Percentiles rank a stretch among this genome's conserved stretches.
phyloP scores from a whole-genome alignment of 345 rosid genomes.

The Eucalyptus brandiana region DNA sequence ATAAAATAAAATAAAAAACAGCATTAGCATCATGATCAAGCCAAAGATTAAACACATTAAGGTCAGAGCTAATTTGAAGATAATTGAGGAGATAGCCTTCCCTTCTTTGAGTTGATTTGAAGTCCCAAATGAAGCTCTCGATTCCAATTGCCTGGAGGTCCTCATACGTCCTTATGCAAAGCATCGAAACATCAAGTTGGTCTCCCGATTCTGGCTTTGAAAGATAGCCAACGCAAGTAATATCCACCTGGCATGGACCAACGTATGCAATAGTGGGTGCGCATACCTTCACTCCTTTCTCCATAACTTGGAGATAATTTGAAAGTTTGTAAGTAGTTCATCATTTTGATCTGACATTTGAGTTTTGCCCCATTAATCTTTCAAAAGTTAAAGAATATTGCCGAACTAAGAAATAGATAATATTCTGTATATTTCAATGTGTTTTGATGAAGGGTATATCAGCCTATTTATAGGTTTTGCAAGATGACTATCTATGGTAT shows the following conservation, averaged over 20 bases:
- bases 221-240: background rate
- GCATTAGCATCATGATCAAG: background rate
- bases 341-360: background rate
- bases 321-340: background rate
- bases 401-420: no score
- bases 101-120: background rate
- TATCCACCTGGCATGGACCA: background rate
- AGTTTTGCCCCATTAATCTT: background rate
- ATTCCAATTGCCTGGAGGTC: background rate
- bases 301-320: background rate
- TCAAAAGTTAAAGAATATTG: no score
- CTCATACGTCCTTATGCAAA: background rate
- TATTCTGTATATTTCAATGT: no score
- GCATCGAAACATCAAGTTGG: background rate
- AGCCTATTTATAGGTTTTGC: no score
- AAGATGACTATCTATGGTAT: no score
- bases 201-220: background rate
- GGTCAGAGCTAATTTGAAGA: background rate
- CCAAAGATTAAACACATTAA: background rate
- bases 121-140: background rate
- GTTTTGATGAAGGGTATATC: no score
- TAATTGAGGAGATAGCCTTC: background rate
- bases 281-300: no score
- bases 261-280: background rate
- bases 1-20: no score